Evolutionary conservation across 164 flowering plant genomes (phyloP).

Genomic region (Magnolia officinalis): DNA sequence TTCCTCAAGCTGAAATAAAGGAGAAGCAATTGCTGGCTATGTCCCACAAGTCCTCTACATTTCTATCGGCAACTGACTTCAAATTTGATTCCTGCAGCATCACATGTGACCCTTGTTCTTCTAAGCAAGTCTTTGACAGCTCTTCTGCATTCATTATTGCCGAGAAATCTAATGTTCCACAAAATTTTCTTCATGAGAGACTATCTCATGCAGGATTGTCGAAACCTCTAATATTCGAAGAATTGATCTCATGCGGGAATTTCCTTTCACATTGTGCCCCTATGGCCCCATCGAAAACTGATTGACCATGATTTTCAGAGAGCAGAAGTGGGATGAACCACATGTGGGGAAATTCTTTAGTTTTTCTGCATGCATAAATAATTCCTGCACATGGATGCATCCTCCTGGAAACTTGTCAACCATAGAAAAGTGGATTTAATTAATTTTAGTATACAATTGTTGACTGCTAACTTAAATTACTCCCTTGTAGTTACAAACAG

Average conservation of each 20-base stretch:
- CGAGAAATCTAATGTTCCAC: no score
- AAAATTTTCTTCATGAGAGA: no score
- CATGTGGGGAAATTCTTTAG: neutral
- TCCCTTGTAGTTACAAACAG: conserved; percentile 76
- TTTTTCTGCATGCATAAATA: neutral
- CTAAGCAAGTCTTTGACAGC: no score
- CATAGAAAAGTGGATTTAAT: neutral
- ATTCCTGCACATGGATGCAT: neutral
- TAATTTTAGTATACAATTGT: neutral
- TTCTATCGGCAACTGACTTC: no score
- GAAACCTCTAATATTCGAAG: no score
- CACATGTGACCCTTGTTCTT: no score
- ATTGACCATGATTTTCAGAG: neutral
- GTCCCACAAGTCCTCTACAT: no score
- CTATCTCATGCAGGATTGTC: no score
- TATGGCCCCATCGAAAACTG: neutral
- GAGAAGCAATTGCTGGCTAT: no score
- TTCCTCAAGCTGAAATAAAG: no score
- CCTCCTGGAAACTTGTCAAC: neutral
- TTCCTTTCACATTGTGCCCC: neutral
- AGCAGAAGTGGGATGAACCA: neutral
- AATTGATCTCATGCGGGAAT: neutral
- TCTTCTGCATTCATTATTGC: no score
- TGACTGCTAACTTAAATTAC: conserved; percentile 4
- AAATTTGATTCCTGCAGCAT: no score